Percentiles rank a stretch among this genome's conserved stretches.
Conservation (phyloP, 768 basidiomycete species). For the Mrakia hoshinonis region DNA sequence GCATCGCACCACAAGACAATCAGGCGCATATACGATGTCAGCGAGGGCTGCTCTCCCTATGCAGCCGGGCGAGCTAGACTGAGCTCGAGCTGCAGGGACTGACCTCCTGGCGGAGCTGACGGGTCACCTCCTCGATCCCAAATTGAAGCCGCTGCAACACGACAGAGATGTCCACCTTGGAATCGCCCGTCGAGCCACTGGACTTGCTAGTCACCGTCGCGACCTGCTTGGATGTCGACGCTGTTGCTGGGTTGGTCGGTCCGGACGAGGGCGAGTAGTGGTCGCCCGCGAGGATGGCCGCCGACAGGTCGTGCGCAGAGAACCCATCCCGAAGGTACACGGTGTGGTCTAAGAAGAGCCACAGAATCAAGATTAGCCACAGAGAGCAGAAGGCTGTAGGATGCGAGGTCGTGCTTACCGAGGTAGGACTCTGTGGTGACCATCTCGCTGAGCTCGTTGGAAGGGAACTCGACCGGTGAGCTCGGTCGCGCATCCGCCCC, state of each 20-base stretch:
- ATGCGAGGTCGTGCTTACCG: background rate
- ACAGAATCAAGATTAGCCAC: background rate
- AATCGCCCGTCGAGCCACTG: conserved; percentile 38
- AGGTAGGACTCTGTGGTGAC: conserved; percentile 19
- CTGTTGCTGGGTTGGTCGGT: conserved; percentile 32
- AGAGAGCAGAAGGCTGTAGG: background rate
- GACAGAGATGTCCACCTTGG: conserved; percentile 64
- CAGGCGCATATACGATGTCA: background rate
- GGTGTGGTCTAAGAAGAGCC: conserved; percentile 12
- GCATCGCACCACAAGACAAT: background rate
- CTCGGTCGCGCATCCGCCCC: too few species aligned
- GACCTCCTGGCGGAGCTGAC: conserved; percentile 78
- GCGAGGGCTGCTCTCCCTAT: too few species aligned
- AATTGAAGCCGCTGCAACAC: conserved; percentile 79
- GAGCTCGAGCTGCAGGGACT: conserved; percentile 34
- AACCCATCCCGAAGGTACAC: conserved; percentile 23
- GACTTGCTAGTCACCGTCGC: conserved; percentile 18
- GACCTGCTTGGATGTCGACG: conserved; percentile 34
- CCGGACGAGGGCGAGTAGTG: conserved; percentile 49
- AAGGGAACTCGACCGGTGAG: too few species aligned
- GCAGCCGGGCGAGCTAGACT: background rate
- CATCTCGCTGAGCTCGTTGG: too few species aligned
- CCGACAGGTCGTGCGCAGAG: conserved; percentile 24
- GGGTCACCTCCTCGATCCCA: conserved; percentile 83
- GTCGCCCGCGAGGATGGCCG: conserved; percentile 71